Conservation (phyloP, 441 rosid genomes). For the Populus trichocarpa region DNA sequence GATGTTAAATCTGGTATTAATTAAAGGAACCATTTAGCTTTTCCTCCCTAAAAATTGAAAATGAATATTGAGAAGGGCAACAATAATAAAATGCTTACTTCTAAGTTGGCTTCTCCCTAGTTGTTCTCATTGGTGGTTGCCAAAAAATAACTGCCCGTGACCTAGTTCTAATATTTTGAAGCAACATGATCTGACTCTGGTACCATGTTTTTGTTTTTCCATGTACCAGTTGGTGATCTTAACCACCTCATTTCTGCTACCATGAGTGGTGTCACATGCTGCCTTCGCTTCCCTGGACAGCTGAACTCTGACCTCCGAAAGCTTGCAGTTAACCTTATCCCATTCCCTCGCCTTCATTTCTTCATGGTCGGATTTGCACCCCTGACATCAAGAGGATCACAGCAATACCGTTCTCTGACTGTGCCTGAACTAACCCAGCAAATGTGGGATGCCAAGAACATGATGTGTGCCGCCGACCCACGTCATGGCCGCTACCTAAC, state of each 20-base stretch:
- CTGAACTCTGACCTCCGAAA: slow-evolving; percentile 49
- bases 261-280: slow-evolving; percentile 49
- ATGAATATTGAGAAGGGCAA: neutral
- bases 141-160: slow-evolving; percentile 7
- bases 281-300: slow-evolving; percentile 52
- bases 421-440: slow-evolving; percentile 69
- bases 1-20: neutral
- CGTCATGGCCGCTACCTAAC: slow-evolving; percentile 71
- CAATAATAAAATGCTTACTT: neutral
- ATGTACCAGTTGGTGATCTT: slow-evolving; percentile 43
- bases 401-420: slow-evolving; percentile 41
- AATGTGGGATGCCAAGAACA: slow-evolving; percentile 78
- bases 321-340: slow-evolving; percentile 52
- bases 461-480: slow-evolving; percentile 79
- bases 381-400: slow-evolving; percentile 48
- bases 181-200: slow-evolving; percentile 7
- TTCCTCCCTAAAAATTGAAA: neutral
- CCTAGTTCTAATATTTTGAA: neutral
- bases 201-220: neutral
- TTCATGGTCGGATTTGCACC: slow-evolving; percentile 56
- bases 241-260: slow-evolving; percentile 51
- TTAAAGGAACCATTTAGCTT: neutral
- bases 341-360: slow-evolving; percentile 53
- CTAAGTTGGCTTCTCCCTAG: slow-evolving; percentile 4
- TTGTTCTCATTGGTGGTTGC: slow-evolving; percentile 12